Evolutionary conservation across 2,329 filamentous ascomycete genomes (phyloP), one percentile per base, ranked within the genome.

Genomic region (Penicillium sp.): DNA sequence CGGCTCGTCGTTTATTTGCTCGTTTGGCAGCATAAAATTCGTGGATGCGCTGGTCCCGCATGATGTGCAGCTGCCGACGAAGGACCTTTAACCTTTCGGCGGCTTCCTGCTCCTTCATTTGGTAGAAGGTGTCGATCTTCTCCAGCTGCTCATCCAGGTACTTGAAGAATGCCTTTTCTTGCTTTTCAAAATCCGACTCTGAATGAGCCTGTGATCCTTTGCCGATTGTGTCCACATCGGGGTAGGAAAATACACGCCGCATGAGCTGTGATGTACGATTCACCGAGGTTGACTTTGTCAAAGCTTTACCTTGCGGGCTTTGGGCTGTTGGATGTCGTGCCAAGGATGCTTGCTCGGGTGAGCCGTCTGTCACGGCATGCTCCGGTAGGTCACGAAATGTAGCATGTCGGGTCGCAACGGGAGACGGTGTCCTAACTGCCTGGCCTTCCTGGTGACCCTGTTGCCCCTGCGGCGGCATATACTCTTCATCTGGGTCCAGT

Each of bases 111-210:
- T 98, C 93, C 66, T 96, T 96, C 58, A 82, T 74, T 59, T 82
- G 84, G 74, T 97, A 97, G 64, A 98, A 98, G 0, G 76, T 72
- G 66, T 98, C 91, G 9, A 98, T 89, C 71, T 97, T 98, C n/a
- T 84, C 78, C 12, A 98, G 75, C 71, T 98, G 87, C 8, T 75
- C 75, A 60, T 96, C 89, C 46, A 98, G 75, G 63, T 93, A 98
- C 0, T 77, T 72, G 67, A 91, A 92, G 65, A 98, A 97, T 12
- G 95, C 88, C n/a, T 79, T 80, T 67, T 95, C 85, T 15, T 83
- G 80, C 49, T 84, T 77, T 39, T 88, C 86, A 3, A 95, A 78
- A 33, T 88, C 79, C 37, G 83, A 79, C 43, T 79, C 77, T 1
- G 78, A 75, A 49, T 81, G 79, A 5, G 81, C 68, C 13, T 80